Conservation (phyloP, 306 rosid species). For the Castanopsis chinensis region DNA sequence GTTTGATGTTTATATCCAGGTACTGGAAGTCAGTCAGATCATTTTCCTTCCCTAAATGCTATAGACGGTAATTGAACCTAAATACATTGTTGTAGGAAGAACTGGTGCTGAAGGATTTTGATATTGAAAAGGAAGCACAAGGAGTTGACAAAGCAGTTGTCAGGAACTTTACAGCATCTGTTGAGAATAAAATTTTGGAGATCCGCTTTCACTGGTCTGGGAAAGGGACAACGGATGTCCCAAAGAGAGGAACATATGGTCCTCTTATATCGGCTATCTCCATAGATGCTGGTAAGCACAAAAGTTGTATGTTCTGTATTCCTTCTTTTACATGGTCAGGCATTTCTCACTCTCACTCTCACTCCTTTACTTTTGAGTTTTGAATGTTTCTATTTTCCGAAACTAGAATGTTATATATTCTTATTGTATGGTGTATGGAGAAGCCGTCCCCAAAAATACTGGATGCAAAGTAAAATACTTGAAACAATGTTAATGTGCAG, state of each 20-base stretch:
- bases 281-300: constrained; percentile 47
- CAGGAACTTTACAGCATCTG: constrained; percentile 31
- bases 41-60: background rate
- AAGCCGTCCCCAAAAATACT: background rate
- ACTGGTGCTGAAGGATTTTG: constrained; percentile 44
- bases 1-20: constrained; percentile 69
- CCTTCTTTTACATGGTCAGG: background rate
- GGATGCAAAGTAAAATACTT: background rate
- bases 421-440: too few species aligned
- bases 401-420: background rate
- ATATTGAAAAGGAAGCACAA: constrained; percentile 44
- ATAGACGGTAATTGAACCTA: constrained; percentile 13
- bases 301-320: background rate
- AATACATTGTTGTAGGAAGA: constrained; percentile 33
- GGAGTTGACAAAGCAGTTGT: constrained; percentile 39
- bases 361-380: too few species aligned
- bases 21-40: constrained; percentile 7
- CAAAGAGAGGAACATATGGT: constrained; percentile 47
- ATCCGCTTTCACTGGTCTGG: constrained; percentile 66
- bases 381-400: too few species aligned
- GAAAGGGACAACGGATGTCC: constrained; percentile 59
- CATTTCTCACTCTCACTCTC: too few species aligned
- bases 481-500: background rate
- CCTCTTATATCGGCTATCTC: constrained; percentile 69
- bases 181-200: constrained; percentile 34